Percentiles rank a stretch among this genome's conserved stretches.
Conservation (phyloP, 352 stramenopile genomes). For the Globisporangium cederbergense region DNA sequence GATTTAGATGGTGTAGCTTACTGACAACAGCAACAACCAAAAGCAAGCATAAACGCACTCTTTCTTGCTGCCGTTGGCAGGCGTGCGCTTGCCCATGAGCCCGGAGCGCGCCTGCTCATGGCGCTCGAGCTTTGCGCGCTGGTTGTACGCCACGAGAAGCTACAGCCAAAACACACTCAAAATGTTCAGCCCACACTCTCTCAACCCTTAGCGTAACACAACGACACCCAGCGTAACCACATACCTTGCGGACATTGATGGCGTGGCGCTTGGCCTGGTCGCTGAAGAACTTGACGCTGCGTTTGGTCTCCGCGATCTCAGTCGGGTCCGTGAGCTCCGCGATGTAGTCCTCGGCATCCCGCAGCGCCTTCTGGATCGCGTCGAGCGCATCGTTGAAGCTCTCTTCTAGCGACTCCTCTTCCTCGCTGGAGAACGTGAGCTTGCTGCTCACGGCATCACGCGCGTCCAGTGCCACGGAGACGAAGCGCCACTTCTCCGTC, state of each 20-base stretch:
- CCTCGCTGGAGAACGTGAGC: slow-evolving; percentile 46
- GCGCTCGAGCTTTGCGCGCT: slow-evolving; percentile 57
- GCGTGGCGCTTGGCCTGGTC: slow-evolving; percentile 34
- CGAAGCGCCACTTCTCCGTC: slow-evolving; percentile 35
- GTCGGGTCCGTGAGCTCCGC: slow-evolving; percentile 37
- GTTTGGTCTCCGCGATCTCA: slow-evolving; percentile 18
- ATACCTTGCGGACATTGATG: slow-evolving; percentile 48
- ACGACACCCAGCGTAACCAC: neutral
- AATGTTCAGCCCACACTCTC: neutral
- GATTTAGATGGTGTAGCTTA: neutral
- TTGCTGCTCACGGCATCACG: slow-evolving; percentile 14
- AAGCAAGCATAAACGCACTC: slow-evolving; percentile 16
- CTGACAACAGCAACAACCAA: neutral
- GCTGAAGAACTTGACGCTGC: slow-evolving; percentile 31
- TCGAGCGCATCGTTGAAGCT: slow-evolving; percentile 45
- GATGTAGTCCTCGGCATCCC: slow-evolving; percentile 36
- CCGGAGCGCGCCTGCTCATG: slow-evolving; percentile 46
- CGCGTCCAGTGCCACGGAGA: slow-evolving; percentile 38
- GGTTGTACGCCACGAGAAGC: slow-evolving; percentile 54
- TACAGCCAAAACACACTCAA: slow-evolving; percentile 12
- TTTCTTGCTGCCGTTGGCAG: slow-evolving; percentile 18
- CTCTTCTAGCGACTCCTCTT: slow-evolving; percentile 64
- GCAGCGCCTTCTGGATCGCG: slow-evolving; percentile 32
- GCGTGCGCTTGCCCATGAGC: slow-evolving; percentile 31
- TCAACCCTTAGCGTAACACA: neutral